Evolutionary conservation across 208 protist genomes (phyloP), one percentile per base, ranked within the genome.

Genomic region (Acanthamoeba triangularis): DNA sequence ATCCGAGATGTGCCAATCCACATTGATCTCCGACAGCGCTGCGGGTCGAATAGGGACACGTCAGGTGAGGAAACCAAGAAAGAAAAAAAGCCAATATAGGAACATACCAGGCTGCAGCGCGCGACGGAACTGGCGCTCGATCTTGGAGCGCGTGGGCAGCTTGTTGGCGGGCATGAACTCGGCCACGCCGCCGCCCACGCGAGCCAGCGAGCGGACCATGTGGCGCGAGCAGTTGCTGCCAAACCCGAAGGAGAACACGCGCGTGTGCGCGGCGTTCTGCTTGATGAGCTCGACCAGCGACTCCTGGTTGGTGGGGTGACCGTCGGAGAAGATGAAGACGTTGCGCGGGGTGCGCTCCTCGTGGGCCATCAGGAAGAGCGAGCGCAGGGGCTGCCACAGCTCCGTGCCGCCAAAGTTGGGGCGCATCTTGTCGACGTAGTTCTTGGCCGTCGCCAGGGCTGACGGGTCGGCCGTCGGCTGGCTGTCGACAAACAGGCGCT

Each of bases 241-340:
- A 76, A 97, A 87, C 52, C 96, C 96, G 90, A 97, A 95, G 44
- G 90, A 65, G 76, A 97, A 97, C 25, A 97, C 1, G 49, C 96
- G 37, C 37, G 93, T 97, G 49, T 95, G 80, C 0, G n/a, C 0
- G 28, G 93, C 90, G 65, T 94, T 78, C 7, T 85, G 23, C 20
- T 80, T 72, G 23, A 95, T 76, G 4, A 97, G 74, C 54, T 91
- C 33, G 72, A 95, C 30, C 28, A 96, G 16, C 10, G 59, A 14
- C 1, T 78, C 69, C 65, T 92, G 56, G 30, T 97, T 96, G 37
- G 95, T 59, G 14, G 96, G 78, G 8, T 97, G 90, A 33, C 97
- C 97, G 80, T 98, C 97, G 25, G 85, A 95, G 37, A 96, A 67
- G 1, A 98, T 23, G 8, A 98, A 16, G 37, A 97, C 74, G 78